Percentiles rank a stretch among this genome's conserved stretches.
These are phyloP conservation scores for Sphaerulina musiva DNA, from an alignment of 2,329 filamentous ascomycete genomes.

Conservation along the genomic window DNA sequence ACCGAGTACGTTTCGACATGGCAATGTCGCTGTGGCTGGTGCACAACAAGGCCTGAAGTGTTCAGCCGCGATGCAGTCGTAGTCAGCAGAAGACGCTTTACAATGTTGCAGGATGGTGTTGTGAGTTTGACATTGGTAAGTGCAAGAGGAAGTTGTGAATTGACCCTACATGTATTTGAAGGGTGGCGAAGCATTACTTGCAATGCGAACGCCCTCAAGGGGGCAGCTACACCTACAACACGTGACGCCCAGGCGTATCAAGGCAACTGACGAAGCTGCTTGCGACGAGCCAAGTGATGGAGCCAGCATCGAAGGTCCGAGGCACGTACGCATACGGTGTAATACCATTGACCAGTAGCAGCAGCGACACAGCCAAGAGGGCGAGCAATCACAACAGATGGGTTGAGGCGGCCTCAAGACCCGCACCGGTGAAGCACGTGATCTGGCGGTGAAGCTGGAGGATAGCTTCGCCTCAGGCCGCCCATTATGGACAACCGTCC, in stretches of 20 bases:
- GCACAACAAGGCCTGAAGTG: no score
- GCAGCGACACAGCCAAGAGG: not conserved
- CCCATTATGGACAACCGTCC: not conserved
- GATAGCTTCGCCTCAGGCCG: conserved; percentile 2
- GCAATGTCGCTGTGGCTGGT: not conserved
- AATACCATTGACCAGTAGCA: not conserved
- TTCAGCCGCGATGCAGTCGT: no score
- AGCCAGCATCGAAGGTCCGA: not conserved
- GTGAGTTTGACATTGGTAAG: no score
- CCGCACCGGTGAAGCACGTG: conserved; percentile 7
- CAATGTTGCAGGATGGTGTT: no score
- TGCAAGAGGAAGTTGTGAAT: not conserved
- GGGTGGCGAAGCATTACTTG: not conserved
- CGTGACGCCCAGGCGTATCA: not conserved
- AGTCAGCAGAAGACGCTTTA: no score
- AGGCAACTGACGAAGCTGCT: not conserved
- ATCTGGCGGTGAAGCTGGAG: not conserved
- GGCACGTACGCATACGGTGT: not conserved
- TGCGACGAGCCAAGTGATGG: not conserved
- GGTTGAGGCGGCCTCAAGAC: conserved; percentile 1
- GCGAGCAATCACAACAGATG: not conserved
- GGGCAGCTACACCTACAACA: not conserved
- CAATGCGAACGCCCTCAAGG: not conserved
- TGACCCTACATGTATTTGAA: not conserved
- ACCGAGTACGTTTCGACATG: not conserved